Evolutionary conservation across 2,329 filamentous ascomycete genomes (phyloP), one percentile per base, ranked within the genome.

Genomic region (Chrysoporthe cubensis): DNA sequence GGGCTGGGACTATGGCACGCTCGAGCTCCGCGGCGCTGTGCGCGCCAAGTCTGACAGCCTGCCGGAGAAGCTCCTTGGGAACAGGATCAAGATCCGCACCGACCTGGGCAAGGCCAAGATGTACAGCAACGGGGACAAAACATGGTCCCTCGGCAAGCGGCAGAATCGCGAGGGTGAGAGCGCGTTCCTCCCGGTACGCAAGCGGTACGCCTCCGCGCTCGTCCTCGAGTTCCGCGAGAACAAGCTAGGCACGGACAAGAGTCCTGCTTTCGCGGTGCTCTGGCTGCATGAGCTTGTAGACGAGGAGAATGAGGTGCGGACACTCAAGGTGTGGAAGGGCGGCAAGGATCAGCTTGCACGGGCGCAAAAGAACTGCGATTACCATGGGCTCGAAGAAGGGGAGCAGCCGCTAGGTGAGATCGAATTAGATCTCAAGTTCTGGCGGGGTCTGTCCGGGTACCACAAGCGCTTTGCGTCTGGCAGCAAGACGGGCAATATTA

Each of bases 1-100:
- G 0, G 91, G 91, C 1, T 93, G 90, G 90, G 88, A 91, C 34
- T 90, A 88, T 66, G 91, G 91, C 5, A 93, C 91, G 0, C 74
- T 93, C 0, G 87, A 91, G 70, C 79, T 92, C 54, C 82, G 85
- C n/a, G 82, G 85, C 0, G 74, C 80, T 0, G 78, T 89, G 14
- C 82, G 80, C 62, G 78, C 79, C 1, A 81, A 82, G 16, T 64
- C 56, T 26, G 71, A 72, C 40, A 77, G 82, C 16, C 78, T 89
- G 1, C 81, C 85, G 0, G 73, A 81, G 1, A 80, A 85, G 11
- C 75, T 88, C 9, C 74, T 79, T 34, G 78, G 82, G 37, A 78
- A 85, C 46, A 82, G 87, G 60, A 77, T 91, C 69, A 90, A 90
- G 74, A 76, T 91, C 63, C 83, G 84, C 56, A 88, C 88, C 1